Conservation (phyloP, 1,284 basidiomycete genomes). For the Trichosporon sp. region DNA sequence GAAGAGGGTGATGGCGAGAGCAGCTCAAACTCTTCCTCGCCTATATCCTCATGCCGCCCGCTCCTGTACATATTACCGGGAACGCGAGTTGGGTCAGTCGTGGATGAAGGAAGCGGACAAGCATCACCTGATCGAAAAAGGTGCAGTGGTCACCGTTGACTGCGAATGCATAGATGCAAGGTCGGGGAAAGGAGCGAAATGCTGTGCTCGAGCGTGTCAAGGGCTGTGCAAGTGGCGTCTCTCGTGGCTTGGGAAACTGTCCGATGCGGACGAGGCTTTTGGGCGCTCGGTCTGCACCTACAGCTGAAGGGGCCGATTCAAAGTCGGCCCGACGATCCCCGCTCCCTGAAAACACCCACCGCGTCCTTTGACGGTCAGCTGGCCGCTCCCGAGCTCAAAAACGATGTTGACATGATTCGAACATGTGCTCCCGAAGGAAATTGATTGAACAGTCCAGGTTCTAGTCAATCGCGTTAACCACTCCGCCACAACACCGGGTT, state of each 20-base stretch:
- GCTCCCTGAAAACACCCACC: no score
- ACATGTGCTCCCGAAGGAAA: slow-evolving; percentile 1
- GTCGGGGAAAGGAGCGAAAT: background rate
- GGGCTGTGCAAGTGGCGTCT: background rate
- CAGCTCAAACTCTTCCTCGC: background rate
- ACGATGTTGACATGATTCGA: slow-evolving; percentile 1
- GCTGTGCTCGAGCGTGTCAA: background rate
- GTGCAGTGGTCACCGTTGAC: no score
- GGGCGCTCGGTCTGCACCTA: background rate
- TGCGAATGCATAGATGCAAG: background rate
- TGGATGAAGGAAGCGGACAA: background rate
- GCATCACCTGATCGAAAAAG: background rate
- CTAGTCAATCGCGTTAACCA: slow-evolving; percentile 1
- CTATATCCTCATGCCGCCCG: background rate
- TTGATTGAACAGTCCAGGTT: background rate
- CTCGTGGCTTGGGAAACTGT: background rate
- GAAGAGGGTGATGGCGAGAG: background rate
- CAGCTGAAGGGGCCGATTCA: background rate
- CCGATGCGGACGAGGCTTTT: background rate
- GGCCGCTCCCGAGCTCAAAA: background rate
- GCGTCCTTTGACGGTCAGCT: background rate
- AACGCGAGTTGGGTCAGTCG: no score
- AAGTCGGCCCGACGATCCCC: background rate
- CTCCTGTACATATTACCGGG: background rate
- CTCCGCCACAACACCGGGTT: background rate